Percentiles rank a stretch among this genome's conserved stretches.
Conservation (phyloP, 257 asterid species). For the Lantana camara region DNA sequence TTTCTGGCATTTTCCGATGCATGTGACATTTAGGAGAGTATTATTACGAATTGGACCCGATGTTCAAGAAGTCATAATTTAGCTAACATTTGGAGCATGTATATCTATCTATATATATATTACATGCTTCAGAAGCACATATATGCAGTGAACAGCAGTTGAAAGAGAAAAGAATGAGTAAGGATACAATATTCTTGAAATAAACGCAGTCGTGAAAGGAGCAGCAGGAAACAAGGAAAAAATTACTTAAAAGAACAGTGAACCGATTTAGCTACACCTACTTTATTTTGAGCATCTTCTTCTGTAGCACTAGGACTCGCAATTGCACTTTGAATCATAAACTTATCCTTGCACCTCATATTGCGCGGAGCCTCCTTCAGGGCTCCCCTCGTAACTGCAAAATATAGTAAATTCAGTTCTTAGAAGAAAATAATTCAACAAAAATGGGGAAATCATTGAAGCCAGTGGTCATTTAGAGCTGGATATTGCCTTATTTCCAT, state of each 20-base stretch:
- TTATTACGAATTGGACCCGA: background rate
- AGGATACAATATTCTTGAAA: conserved; percentile 2
- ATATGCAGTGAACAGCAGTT: background rate
- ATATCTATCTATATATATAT: too few relatives aligned
- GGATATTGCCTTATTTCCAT: too few relatives aligned
- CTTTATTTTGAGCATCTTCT: conserved; percentile 50
- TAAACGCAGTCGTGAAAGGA: background rate
- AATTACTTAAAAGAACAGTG: background rate
- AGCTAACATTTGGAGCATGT: too few relatives aligned
- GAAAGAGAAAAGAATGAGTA: background rate
- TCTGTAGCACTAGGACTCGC: conserved; percentile 39
- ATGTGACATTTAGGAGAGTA: background rate
- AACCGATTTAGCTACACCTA: conserved; percentile 12
- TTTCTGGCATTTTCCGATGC: background rate
- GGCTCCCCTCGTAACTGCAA: conserved; percentile 57
- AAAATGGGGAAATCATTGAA: background rate
- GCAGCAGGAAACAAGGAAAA: background rate
- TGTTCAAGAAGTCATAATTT: too few relatives aligned
- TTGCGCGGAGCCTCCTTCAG: conserved; percentile 46
- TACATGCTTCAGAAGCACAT: background rate
- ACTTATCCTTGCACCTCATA: conserved; percentile 66
- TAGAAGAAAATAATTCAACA: background rate
- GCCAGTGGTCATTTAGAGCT: too few relatives aligned
- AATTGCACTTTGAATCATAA: conserved; percentile 61
- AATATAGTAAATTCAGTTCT: conserved; percentile 5